Base-by-base conservation (phyloP, 345 rosid genomes). In the Abelmoschus esculentus region DNA sequence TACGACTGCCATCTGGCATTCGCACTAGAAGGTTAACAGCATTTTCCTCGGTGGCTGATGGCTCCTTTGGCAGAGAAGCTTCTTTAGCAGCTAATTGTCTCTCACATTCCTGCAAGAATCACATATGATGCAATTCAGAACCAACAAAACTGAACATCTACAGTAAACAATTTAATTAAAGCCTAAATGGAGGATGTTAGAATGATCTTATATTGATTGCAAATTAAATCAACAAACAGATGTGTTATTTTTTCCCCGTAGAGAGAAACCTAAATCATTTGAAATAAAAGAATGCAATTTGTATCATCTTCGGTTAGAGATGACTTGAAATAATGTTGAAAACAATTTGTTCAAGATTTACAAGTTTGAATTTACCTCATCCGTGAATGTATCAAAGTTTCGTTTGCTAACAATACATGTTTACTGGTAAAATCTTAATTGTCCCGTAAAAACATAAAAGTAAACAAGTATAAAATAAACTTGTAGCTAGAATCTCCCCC, bases 1-100 rank as follows among this genome's bases (percentile, higher is more conserved):
- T 88, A 12, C 99, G 84, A 50, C 87, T 80, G 49, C 98, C 99
- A 83, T 90, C 97, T 55, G 99, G 99, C 98, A 90, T 92, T 61
- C 90, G 80, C 64, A 92, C 97, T 70, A 90, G 80, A 71, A 96
- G 96, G 49, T 89, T 92, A 11, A 96, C 80, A 15, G 97, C 97
- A 80, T 87, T 87, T 72, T 90, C 98, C 77, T 96, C 91, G 70
- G 83, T 81, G 38, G 92, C 72, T 55, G 90, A 77, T 65, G 99
- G 99, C 72, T 92, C 97, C 76, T 71, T 83, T 60, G 99, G 96
- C 78, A 96, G 83, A 70, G 99, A 90, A 67, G 95, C 96, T 84
- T 90, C 97, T 83, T 96, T 96, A 42, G 86, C 90, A 2, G 83
- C 86, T 83, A 96, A 80, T 56, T 82, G 89, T 69, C 98, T 87